phyloP scores from a whole-genome alignment of 768 basidiomycete species.

The Termitomyces sp. region DNA sequence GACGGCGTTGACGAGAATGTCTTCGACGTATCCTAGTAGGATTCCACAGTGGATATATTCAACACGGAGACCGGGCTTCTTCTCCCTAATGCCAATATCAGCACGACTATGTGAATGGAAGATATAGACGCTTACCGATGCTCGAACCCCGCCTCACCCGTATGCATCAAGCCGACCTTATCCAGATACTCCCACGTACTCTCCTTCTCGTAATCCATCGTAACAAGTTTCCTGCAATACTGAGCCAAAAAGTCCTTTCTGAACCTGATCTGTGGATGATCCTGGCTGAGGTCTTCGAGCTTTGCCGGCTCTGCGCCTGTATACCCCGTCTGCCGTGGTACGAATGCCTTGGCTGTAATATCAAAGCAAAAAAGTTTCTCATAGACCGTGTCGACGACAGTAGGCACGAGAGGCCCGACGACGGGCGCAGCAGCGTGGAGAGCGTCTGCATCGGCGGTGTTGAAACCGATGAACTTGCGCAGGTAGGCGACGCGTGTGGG shows the following conservation, averaged over 20 bases:
- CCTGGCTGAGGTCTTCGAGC: slow-evolving; percentile 36
- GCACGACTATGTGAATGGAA: neutral
- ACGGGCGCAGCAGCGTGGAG: slow-evolving; percentile 36
- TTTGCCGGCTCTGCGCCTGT: slow-evolving; percentile 33
- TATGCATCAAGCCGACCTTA: slow-evolving; percentile 50
- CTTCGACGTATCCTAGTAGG: slow-evolving; percentile 43
- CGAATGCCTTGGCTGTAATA: slow-evolving; percentile 36
- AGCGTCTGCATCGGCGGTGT: slow-evolving; percentile 35
- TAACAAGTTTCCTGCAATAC: slow-evolving; percentile 34
- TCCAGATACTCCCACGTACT: slow-evolving; percentile 44
- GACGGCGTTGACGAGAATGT: slow-evolving; percentile 39
- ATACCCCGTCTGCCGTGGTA: slow-evolving; percentile 38
- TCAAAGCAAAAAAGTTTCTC: slow-evolving; percentile 42
- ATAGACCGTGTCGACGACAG: slow-evolving; percentile 43
- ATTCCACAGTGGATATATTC: slow-evolving; percentile 37
- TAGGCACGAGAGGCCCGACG: slow-evolving; percentile 40
- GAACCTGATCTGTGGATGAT: slow-evolving; percentile 45
- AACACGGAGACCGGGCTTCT: slow-evolving; percentile 31
- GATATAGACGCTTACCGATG: slow-evolving; percentile 37
- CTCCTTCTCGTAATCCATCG: slow-evolving; percentile 39
- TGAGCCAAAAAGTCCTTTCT: slow-evolving; percentile 36
- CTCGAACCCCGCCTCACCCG: slow-evolving; percentile 39
- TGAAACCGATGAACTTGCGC: slow-evolving; percentile 43
- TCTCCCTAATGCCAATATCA: slow-evolving; percentile 13
- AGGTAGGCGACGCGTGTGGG: slow-evolving; percentile 39